These are phyloP conservation scores for Yarrowia deformans DNA, from an alignment of 805 yeast species.

Conservation along the genomic window DNA sequence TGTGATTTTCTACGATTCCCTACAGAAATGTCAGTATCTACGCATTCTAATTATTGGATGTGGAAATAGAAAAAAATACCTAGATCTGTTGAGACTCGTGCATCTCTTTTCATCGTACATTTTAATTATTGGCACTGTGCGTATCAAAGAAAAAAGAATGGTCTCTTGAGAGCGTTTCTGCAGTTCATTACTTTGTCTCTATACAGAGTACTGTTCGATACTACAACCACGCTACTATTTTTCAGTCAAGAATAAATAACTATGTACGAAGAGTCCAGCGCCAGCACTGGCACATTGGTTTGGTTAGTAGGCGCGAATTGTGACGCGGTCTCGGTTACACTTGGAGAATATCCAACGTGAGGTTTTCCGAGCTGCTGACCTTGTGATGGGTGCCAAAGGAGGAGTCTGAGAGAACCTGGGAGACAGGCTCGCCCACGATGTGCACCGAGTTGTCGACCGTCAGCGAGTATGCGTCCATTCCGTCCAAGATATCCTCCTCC, in stretches of 20 bases:
- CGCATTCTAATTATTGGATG: no score
- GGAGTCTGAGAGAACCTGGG: not conserved
- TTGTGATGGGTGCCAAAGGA: constrained; percentile 26
- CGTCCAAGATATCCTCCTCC: not conserved
- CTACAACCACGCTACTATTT: no score
- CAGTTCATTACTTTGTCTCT: no score
- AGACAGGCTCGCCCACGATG: constrained; percentile 3
- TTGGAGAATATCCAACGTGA: constrained; percentile 1
- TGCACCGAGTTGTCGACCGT: constrained; percentile 17
- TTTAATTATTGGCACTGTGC: no score
- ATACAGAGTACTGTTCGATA: no score
- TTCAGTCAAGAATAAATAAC: constrained; percentile 9
- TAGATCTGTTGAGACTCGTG: no score
- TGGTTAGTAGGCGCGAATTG: not conserved
- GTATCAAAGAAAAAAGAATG: no score
- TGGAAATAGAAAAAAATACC: no score
- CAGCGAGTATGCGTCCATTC: not conserved
- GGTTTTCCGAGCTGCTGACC: not conserved
- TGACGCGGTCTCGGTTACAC: not conserved
- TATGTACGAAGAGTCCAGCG: constrained; percentile 31
- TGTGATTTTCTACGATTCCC: no score
- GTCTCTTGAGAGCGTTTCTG: no score
- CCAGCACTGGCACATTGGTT: constrained; percentile 21
- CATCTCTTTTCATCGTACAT: no score
- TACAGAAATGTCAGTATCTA: no score